Evolutionary conservation across 2,329 filamentous ascomycete genomes (phyloP).

Genomic region (Curvularia sp.): DNA sequence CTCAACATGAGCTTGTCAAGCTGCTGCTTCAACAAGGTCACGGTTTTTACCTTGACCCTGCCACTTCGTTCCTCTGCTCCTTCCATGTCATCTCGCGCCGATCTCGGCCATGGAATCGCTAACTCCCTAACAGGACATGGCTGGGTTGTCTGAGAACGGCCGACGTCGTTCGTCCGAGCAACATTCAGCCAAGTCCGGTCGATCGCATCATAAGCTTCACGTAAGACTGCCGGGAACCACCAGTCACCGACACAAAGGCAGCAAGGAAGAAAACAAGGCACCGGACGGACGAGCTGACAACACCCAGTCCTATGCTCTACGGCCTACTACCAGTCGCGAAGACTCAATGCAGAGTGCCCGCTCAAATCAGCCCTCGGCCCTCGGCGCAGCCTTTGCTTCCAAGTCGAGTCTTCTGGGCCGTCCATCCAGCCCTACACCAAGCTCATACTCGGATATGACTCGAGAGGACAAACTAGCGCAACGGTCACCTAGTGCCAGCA

Average conservation of each 20-base stretch:
- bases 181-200: conserved; percentile 59
- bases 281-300: conserved; percentile 43
- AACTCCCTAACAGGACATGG: conserved; percentile 30
- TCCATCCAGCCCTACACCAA: conserved; percentile 83
- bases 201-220: conserved; percentile 60
- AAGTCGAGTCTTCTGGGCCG: conserved; percentile 63
- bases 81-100: conserved; percentile 1
- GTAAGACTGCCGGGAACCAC: conserved; percentile 70
- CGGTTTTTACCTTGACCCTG: neutral
- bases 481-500: conserved; percentile 62
- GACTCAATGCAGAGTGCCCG: conserved; percentile 66
- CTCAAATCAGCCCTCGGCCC: conserved; percentile 51
- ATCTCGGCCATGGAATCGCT: conserved; percentile 19
- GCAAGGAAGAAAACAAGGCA: conserved; percentile 62
- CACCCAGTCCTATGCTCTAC: conserved; percentile 62
- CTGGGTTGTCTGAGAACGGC: conserved; percentile 45
- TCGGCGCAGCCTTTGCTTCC: conserved; percentile 59
- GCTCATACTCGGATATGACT: conserved; percentile 67
- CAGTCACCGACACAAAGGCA: conserved; percentile 68
- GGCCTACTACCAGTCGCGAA: conserved; percentile 78
- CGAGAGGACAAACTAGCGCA: conserved; percentile 54
- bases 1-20: conserved; percentile 1
- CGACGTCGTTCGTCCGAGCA: conserved; percentile 47
- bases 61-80: neutral
- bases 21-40: too few species aligned